These are phyloP conservation scores for Butyriboletus loyo DNA, from an alignment of 768 basidiomycete genomes.

Conservation along the genomic window DNA sequence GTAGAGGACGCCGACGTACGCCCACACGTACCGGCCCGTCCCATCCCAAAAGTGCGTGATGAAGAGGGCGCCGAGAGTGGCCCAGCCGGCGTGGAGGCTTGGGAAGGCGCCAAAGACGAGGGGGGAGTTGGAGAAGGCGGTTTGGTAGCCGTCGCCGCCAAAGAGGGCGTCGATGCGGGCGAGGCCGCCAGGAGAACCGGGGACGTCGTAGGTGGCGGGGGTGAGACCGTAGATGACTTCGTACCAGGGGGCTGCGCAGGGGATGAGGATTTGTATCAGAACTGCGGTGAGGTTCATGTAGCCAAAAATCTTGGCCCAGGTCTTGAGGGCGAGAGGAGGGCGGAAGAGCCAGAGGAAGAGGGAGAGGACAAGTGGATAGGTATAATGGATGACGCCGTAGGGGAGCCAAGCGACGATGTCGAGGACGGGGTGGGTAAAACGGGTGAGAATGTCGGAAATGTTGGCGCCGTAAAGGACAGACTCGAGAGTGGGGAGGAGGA, in stretches of 20 bases:
- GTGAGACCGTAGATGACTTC: slow-evolving; percentile 95
- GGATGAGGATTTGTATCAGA: slow-evolving; percentile 81
- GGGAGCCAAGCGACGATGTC: slow-evolving; percentile 96
- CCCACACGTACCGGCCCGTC: slow-evolving; percentile 66
- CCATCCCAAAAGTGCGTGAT: slow-evolving; percentile 92
- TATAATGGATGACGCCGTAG: slow-evolving; percentile 93
- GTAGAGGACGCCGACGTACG: slow-evolving; percentile 81
- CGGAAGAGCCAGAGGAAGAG: slow-evolving; percentile 89
- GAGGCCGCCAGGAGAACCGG: slow-evolving; percentile 90
- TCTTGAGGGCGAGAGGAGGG: slow-evolving; percentile 71
- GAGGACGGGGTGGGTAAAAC: slow-evolving; percentile 88
- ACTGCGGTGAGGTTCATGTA: slow-evolving; percentile 92
- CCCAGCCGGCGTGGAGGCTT: slow-evolving; percentile 85
- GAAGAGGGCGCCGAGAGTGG: slow-evolving; percentile 91
- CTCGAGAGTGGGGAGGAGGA: slow-evolving; percentile 91
- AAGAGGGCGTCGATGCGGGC: slow-evolving; percentile 90
- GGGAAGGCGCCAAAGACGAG: slow-evolving; percentile 98
- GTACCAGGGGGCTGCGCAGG: slow-evolving; percentile 97
- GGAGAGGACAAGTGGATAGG: slow-evolving; percentile 82
- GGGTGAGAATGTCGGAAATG: slow-evolving; percentile 93
- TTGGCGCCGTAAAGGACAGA: slow-evolving; percentile 96
- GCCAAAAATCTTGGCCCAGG: slow-evolving; percentile 86
- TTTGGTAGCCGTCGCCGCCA: slow-evolving; percentile 70
- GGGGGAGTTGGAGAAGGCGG: slow-evolving; percentile 80
- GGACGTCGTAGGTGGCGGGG: slow-evolving; percentile 89